Conservation (phyloP, 2,329 filamentous ascomycete genomes). For the Colletotrichum tofieldiae region DNA sequence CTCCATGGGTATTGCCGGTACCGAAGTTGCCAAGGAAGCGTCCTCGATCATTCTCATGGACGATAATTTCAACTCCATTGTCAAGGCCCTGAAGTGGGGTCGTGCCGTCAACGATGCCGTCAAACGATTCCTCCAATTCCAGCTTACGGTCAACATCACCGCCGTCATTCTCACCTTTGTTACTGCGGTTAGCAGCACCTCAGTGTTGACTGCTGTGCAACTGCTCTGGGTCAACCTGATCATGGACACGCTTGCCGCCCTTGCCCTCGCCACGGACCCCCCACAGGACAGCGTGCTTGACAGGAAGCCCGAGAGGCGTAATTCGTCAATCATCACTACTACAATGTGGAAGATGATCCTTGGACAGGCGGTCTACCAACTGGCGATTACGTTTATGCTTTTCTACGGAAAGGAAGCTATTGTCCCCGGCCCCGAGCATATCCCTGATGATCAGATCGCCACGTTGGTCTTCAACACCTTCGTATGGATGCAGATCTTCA, state of each 20-base stretch:
- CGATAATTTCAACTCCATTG: slow-evolving; percentile 89
- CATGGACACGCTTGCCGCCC: slow-evolving; percentile 95
- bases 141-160: slow-evolving; percentile 92
- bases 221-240: slow-evolving; percentile 97
- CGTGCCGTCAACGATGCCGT: slow-evolving; percentile 84
- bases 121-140: slow-evolving; percentile 83
- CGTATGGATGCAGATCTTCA: slow-evolving; percentile 99
- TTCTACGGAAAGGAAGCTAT: slow-evolving; percentile 78
- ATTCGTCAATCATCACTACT: slow-evolving; percentile 79
- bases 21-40: slow-evolving; percentile 88
- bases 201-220: slow-evolving; percentile 90
- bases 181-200: slow-evolving; percentile 80
- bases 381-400: slow-evolving; percentile 83
- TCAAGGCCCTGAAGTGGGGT: slow-evolving; percentile 87
- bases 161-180: slow-evolving; percentile 91
- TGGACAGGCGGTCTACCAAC: slow-evolving; percentile 91
- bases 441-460: slow-evolving; percentile 67
- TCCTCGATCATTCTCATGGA: slow-evolving; percentile 91
- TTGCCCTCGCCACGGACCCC: slow-evolving; percentile 92
- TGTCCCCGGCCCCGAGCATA: slow-evolving; percentile 40
- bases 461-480: slow-evolving; percentile 98
- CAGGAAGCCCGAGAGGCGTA: slow-evolving; percentile 77
- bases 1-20: slow-evolving; percentile 88
- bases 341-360: slow-evolving; percentile 99
- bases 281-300: slow-evolving; percentile 86